Base-by-base conservation (phyloP, 2,329 filamentous ascomycete genomes). In the Domatiomyces globalis region DNA sequence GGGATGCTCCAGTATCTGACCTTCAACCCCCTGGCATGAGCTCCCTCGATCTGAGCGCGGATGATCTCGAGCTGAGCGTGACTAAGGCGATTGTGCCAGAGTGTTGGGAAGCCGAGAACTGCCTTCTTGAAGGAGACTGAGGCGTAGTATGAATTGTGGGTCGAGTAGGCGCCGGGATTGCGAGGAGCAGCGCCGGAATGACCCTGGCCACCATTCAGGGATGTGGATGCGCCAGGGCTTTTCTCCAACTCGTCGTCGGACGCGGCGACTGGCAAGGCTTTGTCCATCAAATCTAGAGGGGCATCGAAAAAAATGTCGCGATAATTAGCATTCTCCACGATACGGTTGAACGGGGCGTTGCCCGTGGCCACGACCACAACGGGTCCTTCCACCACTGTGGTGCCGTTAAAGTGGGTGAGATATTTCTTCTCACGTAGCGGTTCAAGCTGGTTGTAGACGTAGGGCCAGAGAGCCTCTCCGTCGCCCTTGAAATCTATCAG, bases 251-350 rank as follows among this genome's bases (percentile, higher is more conserved):
- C 44, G 7, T 46, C n/a, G 27, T 33, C 48, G 7, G 53, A 29
- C 5, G 48, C 29, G 25, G 29, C 36, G 15, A 43, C 48, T 42
- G 46, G 49, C 19, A 46, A 43, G 10, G 55, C 27, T 22, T 55
- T 51, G n/a, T 63, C 58, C 39, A 71, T 55, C 45, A 67, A 60
- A 49, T 67, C 67, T 6, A 77, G 66, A 1, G 74, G 75, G 0
- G 75, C 74, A 56, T 78, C 75, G 62, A 75, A 77, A 66, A 78
- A 78, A 52, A 78, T 71, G 56, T 78, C 74, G 22, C 73, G 69
- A 59, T 75, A 72, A 1, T 69, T 71, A 5, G 65, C 55, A 59
- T 74, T 74, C 19, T 69, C 66, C 1, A 64, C 65, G 33, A 77
- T 60, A 36, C 71, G 62, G 44, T 73, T 67, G 58, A 70, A 76